Conservation (phyloP, 495 filamentous ascomycete species). For the Alectoria sarmentosa region DNA sequence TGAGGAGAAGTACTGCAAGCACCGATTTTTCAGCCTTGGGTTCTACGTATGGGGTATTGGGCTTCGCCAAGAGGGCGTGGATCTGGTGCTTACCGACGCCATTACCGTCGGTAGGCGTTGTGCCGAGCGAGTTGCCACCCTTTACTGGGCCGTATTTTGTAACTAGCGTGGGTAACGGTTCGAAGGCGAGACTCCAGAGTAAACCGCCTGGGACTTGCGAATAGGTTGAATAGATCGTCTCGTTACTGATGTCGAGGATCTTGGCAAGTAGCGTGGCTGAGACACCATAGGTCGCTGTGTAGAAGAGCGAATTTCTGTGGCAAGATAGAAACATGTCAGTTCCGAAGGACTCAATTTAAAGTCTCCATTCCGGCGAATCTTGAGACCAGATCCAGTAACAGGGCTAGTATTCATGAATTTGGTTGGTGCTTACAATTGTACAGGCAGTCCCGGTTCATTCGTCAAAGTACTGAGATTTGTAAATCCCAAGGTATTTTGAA, state of each 20-base stretch:
- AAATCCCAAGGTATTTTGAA: slow-evolving; percentile 29
- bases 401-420: not conserved
- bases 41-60: not conserved
- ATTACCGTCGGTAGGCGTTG: slow-evolving; percentile 21
- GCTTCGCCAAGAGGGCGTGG: not conserved
- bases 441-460: slow-evolving; percentile 13
- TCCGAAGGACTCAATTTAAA: not conserved
- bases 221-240: slow-evolving; percentile 13
- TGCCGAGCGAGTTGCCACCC: slow-evolving; percentile 28
- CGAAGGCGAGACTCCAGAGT: slow-evolving; percentile 24
- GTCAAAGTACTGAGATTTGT: slow-evolving; percentile 32
- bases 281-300: slow-evolving; percentile 18
- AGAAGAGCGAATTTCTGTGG: slow-evolving; percentile 9
- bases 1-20: slow-evolving; percentile 29
- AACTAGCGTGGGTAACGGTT: slow-evolving; percentile 24
- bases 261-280: slow-evolving; percentile 20
- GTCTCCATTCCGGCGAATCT: not conserved
- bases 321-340: not conserved
- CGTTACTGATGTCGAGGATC: slow-evolving; percentile 21
- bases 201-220: not conserved
- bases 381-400: not conserved
- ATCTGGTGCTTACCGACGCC: slow-evolving; percentile 17
- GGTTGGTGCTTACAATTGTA: not conserved
- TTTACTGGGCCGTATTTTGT: not conserved
- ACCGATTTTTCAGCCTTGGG: not conserved